Base-by-base conservation (phyloP, 2,329 filamentous ascomycete genomes). In the Xylariaceae sp. region DNA sequence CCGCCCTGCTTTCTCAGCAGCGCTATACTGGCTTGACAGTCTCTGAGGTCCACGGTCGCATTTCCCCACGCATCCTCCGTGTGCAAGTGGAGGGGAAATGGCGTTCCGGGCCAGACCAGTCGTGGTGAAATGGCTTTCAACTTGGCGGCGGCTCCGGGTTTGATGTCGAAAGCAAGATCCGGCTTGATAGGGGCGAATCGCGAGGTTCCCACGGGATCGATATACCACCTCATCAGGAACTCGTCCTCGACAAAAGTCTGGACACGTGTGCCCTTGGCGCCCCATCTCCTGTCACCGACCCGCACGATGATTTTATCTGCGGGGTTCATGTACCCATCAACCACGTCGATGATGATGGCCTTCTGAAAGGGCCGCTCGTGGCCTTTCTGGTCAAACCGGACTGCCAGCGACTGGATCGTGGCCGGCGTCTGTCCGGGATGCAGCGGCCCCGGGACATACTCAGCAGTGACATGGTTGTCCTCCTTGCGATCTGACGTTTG, bases 341-440 rank as follows among this genome's bases (percentile, higher is more conserved):
- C 52, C 18, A 60, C 47, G 28, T 57, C 53, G 14, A 61, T 46
- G 30, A 59, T 58, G 21, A 60, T 46, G 21, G 58, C 58, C 38
- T 61, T 61, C 24, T 61, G 57, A 19, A 58, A 60, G 1, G 57
- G 58, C 6, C 57, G 36, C 39, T 60, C 57, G 26, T 59, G 56
- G 13, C 56, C 58, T 32, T 61, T 61, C 32, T 61, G 56, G 40
- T 61, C 56, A 31, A 60, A 60, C 5, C 56, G 49, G 4, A 59
- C 51, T 6, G 48, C 30, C 2, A 59, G 43, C 0, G 31, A 43
- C 32, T 60, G 57, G 0, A 59, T 54, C 2, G 56, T 60, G 1
- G 58, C 56, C 4, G 54, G 40, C 2, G 48, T 52, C 29, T 60
- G 56, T 1, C 48, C 47, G 1, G 49, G 45, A 18, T 44, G 41